Base-by-base conservation (phyloP, 2,329 filamentous ascomycete genomes). In the Myriosclerotinia curreyana region DNA sequence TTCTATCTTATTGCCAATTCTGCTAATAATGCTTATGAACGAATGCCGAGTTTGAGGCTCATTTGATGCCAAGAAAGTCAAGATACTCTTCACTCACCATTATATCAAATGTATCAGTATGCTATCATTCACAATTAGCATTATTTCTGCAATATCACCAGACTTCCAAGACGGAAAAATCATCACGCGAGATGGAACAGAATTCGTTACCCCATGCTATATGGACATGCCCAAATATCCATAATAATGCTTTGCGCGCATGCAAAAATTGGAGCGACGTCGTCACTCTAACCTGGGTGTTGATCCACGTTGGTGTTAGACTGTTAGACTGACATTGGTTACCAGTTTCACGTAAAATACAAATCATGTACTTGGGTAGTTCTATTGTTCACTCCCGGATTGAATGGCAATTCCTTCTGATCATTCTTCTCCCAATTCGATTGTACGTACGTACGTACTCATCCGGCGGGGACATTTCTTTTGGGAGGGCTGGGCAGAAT, bases 1-100 rank as follows among this genome's bases (percentile, higher is more conserved):
- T 54, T 54, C 14, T 54, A 40, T 22, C 22, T 54, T 38, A 54
- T 25, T 54, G 52, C n/a, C 52, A 55, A 42, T 20, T 17, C 25
- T 42, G 36, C 52, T 42, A 17, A n/a, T 38, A n/a, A 53, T 17
- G 42, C 42, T 44, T 44, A 17, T 38, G n/a, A 25, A 5, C 25
- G 6, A 38, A 53, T 40, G 22, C 15, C 52, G 52, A 42, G 9
- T 2, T 28, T 55, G 52, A 42, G 52, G 22, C 36, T 55, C 14
- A 55, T 42, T 25, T 28, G 28, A 55, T 8, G 4, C 28, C 14
- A 28, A 42, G 12, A 14, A 42, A 42, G 8, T 38, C 25, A 12
- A 17, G 28, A 7, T 7, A n/a, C 34, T 36, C 36, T 55, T 55
- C 25, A 54, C 36, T 55, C 4, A 5, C 5, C 2, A 1, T 14